A percentile compares a stretch with the other conserved stretches of the same genome.
These are phyloP conservation scores for Beta vulgaris DNA, from an alignment of 148 eudicot species.

Conservation along the genomic window DNA sequence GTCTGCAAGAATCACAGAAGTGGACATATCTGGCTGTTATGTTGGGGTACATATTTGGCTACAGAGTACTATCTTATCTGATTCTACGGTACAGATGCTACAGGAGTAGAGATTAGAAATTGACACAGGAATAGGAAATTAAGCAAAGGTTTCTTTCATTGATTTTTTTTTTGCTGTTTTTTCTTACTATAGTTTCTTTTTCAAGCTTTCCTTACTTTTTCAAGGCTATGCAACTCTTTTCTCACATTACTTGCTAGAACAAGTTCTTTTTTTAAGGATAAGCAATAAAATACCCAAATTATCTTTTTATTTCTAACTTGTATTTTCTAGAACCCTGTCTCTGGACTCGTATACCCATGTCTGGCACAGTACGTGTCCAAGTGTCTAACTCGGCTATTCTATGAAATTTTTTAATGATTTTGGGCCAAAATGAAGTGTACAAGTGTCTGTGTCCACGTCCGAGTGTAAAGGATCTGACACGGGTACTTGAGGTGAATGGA, in stretches of 20 bases:
- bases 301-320: background rate
- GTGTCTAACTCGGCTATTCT: no score
- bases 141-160: background rate
- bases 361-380: no score
- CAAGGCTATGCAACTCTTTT: background rate
- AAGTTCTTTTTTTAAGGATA: constrained; percentile 10
- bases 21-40: constrained; percentile 82
- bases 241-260: background rate
- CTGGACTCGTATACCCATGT: no score
- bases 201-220: background rate
- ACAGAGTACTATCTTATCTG: constrained; percentile 69
- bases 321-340: no score
- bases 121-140: background rate
- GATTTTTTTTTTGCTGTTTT: background rate
- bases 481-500: no score
- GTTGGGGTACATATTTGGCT: constrained; percentile 71
- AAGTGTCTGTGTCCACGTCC: background rate
- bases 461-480: no score
- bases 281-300: constrained; percentile 1
- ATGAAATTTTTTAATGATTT: no score
- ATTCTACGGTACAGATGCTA: constrained; percentile 73
- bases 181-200: background rate
- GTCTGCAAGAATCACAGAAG: constrained; percentile 59
- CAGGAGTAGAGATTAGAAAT: constrained; percentile 43
- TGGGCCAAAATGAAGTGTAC: background rate